These are phyloP conservation scores for Massarina eburnea DNA, from an alignment of 2,329 filamentous ascomycete genomes.

Conservation along the genomic window DNA sequence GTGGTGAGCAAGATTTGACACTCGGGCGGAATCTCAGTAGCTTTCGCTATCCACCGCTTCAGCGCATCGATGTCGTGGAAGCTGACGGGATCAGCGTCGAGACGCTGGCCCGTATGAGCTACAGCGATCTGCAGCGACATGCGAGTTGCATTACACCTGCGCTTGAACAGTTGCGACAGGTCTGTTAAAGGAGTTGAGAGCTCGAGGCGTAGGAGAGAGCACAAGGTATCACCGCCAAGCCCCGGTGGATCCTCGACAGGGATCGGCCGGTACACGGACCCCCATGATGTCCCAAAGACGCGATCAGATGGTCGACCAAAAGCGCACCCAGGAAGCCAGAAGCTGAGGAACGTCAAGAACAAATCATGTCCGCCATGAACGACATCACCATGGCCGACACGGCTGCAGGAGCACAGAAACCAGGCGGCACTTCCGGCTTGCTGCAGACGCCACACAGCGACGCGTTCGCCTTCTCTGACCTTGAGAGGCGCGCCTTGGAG, in stretches of 20 bases:
- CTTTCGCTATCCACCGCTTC: conserved; percentile 75
- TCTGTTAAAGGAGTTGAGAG: conserved; percentile 14
- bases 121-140: conserved; percentile 92
- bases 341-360: too few relatives aligned
- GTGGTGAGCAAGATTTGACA: conserved; percentile 86
- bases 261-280: conserved; percentile 28
- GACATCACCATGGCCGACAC: conserved; percentile 27
- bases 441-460: conserved; percentile 49
- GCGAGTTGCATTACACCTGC: conserved; percentile 42
- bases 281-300: conserved; percentile 6
- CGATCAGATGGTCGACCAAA: conserved; percentile 13
- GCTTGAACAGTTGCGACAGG: conserved; percentile 20
- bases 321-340: too few relatives aligned
- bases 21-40: conserved; percentile 71
- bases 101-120: conserved; percentile 87
- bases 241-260: conserved; percentile 26
- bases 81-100: conserved; percentile 74
- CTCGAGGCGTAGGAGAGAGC: conserved; percentile 18
- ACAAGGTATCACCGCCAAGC: conserved; percentile 28
- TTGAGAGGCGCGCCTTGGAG: conserved; percentile 66
- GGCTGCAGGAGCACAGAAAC: conserved; percentile 8
- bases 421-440: conserved; percentile 36
- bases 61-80: conserved; percentile 82
- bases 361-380: conserved; percentile 20
- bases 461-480: conserved; percentile 62